Conservation (phyloP, 805 yeast species). For the Lachancea fermentati region DNA sequence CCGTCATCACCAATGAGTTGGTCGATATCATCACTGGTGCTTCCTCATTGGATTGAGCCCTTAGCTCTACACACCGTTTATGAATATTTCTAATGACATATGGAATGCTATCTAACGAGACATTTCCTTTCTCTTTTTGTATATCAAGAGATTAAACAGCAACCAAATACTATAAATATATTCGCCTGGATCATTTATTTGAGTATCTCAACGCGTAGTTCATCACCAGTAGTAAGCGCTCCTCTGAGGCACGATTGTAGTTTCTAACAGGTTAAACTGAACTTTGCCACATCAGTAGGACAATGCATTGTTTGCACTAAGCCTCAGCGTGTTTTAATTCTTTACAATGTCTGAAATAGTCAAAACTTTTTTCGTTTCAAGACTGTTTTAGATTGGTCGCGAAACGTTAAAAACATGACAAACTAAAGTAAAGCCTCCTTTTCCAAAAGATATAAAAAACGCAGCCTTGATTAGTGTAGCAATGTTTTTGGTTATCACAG, state of each 20-base stretch:
- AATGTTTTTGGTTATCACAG: background rate
- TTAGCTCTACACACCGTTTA: background rate
- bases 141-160: slow-evolving; percentile 2
- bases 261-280: too few species aligned
- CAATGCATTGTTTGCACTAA: too few species aligned
- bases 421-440: too few species aligned
- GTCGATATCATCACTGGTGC: slow-evolving; percentile 99
- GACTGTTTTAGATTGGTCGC: too few species aligned
- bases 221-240: too few species aligned
- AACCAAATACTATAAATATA: slow-evolving; percentile 3
- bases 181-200: slow-evolving; percentile 1
- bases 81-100: slow-evolving; percentile 7
- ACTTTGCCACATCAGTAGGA: too few species aligned
- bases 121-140: background rate
- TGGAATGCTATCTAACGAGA: slow-evolving; percentile 1
- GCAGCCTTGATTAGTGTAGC: slow-evolving; percentile 1
- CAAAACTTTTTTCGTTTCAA: too few species aligned
- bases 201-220: too few species aligned
- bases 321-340: too few species aligned
- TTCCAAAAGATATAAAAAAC: slow-evolving; percentile 1
- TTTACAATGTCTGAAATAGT: too few species aligned
- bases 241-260: too few species aligned
- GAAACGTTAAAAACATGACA: too few species aligned
- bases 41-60: slow-evolving; percentile 79
- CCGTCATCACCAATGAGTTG: slow-evolving; percentile 97